These are phyloP conservation scores for Lyophyllum semitale DNA, from an alignment of 768 basidiomycete species.

Conservation along the genomic window DNA sequence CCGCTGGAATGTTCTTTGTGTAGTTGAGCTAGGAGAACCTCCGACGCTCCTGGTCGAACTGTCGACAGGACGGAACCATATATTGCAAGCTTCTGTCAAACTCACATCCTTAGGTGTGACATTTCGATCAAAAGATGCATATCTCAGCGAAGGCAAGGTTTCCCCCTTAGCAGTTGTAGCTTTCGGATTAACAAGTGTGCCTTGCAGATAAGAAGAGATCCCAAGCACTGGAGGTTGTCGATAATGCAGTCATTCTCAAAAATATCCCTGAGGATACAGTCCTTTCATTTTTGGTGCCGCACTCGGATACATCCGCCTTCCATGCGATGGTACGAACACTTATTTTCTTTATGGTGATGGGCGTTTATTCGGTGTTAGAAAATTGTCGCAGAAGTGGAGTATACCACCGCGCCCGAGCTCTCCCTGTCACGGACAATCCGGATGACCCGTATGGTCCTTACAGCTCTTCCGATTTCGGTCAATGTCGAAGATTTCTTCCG, in stretches of 20 bases:
- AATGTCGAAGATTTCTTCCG: conserved; percentile 98
- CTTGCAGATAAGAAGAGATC: conserved; percentile 17
- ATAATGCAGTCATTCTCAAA: conserved; percentile 45
- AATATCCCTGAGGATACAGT: conserved; percentile 49
- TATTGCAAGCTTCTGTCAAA: conserved; percentile 54
- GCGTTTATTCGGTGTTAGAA: conserved; percentile 43
- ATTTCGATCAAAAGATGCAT: conserved; percentile 47
- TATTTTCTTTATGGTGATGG: background rate
- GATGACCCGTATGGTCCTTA: conserved; percentile 56
- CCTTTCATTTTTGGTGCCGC: conserved; percentile 59
- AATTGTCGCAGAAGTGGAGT: conserved; percentile 69
- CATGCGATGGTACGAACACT: conserved; percentile 55
- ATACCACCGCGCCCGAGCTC: conserved; percentile 59
- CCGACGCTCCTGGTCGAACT: conserved; percentile 56
- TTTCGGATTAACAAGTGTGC: conserved; percentile 2
- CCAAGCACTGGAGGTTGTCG: conserved; percentile 35
- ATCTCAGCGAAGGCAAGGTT: conserved; percentile 35
- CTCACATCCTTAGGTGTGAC: conserved; percentile 57
- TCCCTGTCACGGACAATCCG: conserved; percentile 53
- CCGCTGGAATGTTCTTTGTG: background rate
- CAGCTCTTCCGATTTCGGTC: conserved; percentile 82
- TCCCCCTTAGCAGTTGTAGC: background rate
- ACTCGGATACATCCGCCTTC: conserved; percentile 64
- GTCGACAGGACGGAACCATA: conserved; percentile 69
- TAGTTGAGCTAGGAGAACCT: conserved; percentile 68